Evolutionary conservation across 1,139 yeast genomes (phyloP).

Genomic region (Sugiyamaella pinicola): DNA sequence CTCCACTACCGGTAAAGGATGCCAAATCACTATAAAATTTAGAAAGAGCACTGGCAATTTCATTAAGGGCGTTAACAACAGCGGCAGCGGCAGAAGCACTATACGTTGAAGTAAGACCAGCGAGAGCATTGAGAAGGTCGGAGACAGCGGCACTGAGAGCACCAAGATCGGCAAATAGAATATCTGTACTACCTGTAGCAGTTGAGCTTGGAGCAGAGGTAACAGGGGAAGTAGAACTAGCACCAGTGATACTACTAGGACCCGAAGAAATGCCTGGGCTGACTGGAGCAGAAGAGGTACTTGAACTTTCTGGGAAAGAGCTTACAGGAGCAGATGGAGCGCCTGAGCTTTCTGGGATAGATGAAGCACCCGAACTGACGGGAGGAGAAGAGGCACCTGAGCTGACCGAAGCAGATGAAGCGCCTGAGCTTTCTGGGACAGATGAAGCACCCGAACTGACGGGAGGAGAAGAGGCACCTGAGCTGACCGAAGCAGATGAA

Average conservation of each 20-base stretch:
- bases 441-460: background rate
- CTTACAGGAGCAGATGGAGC: constrained; percentile 2
- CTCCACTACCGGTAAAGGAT: constrained; percentile 5
- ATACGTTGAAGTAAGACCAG: constrained; percentile 7
- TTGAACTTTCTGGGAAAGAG: constrained; percentile 7
- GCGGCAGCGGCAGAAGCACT: constrained; percentile 7
- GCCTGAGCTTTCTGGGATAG: constrained; percentile 1
- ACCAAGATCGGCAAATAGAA: constrained; percentile 4
- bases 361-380: constrained; percentile 11
- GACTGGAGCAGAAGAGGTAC: no score
- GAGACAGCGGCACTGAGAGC: constrained; percentile 9
- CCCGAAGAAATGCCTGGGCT: no score
- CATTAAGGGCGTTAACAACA: constrained; percentile 14
- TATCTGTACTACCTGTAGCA: constrained; percentile 4
- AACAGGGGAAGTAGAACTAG: no score
- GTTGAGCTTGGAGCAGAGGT: constrained; percentile 11
- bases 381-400: no score
- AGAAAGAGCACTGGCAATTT: constrained; percentile 8
- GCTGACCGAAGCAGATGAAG: constrained; percentile 3
- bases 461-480: no score
- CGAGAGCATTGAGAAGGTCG: constrained; percentile 14
- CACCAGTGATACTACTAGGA: no score
- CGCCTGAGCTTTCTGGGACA: background rate
- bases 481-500: background rate
- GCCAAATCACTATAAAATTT: constrained; percentile 12